Conservation (phyloP, 1,284 basidiomycete species). For the Microbotryomycetes sp. region DNA sequence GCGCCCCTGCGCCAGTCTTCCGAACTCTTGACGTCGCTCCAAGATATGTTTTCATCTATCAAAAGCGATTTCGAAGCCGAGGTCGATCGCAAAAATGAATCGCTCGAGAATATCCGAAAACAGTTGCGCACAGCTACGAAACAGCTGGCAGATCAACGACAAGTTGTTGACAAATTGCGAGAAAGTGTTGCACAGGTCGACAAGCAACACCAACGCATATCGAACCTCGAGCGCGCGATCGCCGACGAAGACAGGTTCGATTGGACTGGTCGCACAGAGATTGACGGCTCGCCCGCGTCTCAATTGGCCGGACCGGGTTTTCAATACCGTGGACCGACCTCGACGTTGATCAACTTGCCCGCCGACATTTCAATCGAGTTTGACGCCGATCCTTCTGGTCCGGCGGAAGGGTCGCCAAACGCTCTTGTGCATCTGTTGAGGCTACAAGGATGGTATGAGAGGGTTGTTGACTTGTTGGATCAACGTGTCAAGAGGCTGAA, state of each 20-base stretch:
- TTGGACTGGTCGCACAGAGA: constrained; percentile 77
- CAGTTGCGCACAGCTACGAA: constrained; percentile 83
- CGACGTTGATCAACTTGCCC: constrained; percentile 39
- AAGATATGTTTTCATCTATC: constrained; percentile 68
- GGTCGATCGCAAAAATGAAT: constrained; percentile 76
- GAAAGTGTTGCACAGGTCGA: constrained; percentile 64
- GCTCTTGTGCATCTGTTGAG: constrained; percentile 60
- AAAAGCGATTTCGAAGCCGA: constrained; percentile 73
- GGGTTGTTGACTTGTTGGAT: constrained; percentile 62
- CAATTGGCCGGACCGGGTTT: constrained; percentile 54
- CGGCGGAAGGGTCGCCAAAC: constrained; percentile 25
- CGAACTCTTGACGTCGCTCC: constrained; percentile 83
- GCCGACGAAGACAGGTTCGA: constrained; percentile 68
- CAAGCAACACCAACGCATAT: constrained; percentile 62
- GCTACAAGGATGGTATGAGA: constrained; percentile 69
- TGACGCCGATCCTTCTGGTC: constrained; percentile 30
- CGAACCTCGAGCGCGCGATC: constrained; percentile 73
- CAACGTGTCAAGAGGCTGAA: constrained; percentile 30
- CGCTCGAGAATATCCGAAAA: constrained; percentile 73
- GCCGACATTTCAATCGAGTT: constrained; percentile 32
- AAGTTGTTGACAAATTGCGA: constrained; percentile 71
- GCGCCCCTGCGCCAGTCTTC: constrained; percentile 66
- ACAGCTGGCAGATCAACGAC: constrained; percentile 76
- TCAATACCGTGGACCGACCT: constrained; percentile 57
- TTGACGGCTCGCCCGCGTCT: constrained; percentile 47